A percentile compares a stretch with the other conserved stretches of the same genome.
phyloP scores from a whole-genome alignment of 2,329 filamentous ascomycete genomes.

The Talaromyces sp. region DNA sequence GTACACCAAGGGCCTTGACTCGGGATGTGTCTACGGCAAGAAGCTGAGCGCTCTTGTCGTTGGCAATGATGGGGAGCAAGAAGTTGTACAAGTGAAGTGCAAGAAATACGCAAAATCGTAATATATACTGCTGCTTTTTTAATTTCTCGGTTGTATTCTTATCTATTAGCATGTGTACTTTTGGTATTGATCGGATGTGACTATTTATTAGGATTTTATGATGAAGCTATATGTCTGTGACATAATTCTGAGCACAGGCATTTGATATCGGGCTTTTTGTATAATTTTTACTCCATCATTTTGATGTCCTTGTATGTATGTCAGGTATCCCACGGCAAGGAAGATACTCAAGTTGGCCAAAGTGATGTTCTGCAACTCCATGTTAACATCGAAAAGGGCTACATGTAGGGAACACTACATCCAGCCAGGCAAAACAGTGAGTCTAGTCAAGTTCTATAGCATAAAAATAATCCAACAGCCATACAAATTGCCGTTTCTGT shows the following conservation, averaged over 20 bases:
- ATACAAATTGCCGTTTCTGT: not conserved
- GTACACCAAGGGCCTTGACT: constrained; percentile 81
- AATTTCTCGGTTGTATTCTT: not conserved
- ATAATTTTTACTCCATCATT: not conserved
- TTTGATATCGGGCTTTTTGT: not conserved
- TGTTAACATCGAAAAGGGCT: too few relatives aligned
- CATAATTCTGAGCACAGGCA: not conserved
- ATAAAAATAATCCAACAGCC: not conserved
- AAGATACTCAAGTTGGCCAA: too few relatives aligned
- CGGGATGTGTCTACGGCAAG: constrained; percentile 70
- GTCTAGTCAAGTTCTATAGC: not conserved
- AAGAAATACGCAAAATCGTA: constrained; percentile 22
- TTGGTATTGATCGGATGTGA: not conserved
- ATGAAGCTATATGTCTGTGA: not conserved
- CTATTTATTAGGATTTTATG: not conserved
- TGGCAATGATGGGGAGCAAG: constrained; percentile 46
- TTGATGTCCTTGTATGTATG: not conserved
- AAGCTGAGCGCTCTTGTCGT: constrained; percentile 73
- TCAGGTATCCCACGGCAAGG: not conserved
- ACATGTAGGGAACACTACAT: too few relatives aligned
- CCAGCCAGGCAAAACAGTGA: not conserved
- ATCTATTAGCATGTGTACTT: not conserved
- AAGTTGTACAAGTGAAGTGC: constrained; percentile 39
- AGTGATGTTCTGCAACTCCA: too few relatives aligned
- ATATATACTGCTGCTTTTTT: not conserved